Base-by-base conservation (phyloP, 352 stramenopile species). In the Blastocystis sp. region DNA sequence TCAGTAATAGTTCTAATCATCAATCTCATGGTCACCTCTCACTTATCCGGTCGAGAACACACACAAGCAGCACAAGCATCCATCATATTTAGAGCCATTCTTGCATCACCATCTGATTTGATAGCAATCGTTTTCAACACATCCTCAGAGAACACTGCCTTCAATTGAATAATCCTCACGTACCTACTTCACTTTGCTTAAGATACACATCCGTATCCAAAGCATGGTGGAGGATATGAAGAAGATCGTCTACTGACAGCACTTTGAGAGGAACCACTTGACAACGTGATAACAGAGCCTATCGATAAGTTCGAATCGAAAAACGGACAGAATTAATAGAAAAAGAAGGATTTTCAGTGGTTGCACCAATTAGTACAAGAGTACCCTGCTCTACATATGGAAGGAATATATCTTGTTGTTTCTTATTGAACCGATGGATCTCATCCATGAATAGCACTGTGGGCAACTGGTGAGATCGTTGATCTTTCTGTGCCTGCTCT, bases 371-470 rank as follows among this genome's bases (percentile, higher is more conserved):
- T 32, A 95, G 69, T 32, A 92, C 94, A 87, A 95, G 93, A 9
- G 90, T 93, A 0, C 93, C 93, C 39, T 93, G 91, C 88, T 95
- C 92, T 12, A 95, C 91, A 0, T 89, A 88, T 14, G 92, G 92
- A n/a, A 95, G 89, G 58, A 95, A 93, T 58, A 94, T 92, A 88
- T 94, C 92, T 89, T 95, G 93, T 49, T 94, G 91, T 75, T 92
- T 93, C 88, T 95, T 95, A 77, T 93, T 95, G 88, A 94, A 94
- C 6, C 92, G 91, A 86, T 95, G 93, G 71, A 95, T 93, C 88
- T 95, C 93, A 56, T 95, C 93, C 0, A 95, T 91, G 65, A 95
- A 95, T 21, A 95, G 90, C 32, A 94, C 93, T 0, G 93, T 94
- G 29, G 91, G 89, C 63, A 92, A 88, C 16, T 88, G 88, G 4